Percentiles rank a stretch among this genome's conserved stretches.
Evolutionary conservation across 2,329 filamentous ascomycete species (phyloP).

Genomic region (Stachybotrys chlorohalonatus): DNA sequence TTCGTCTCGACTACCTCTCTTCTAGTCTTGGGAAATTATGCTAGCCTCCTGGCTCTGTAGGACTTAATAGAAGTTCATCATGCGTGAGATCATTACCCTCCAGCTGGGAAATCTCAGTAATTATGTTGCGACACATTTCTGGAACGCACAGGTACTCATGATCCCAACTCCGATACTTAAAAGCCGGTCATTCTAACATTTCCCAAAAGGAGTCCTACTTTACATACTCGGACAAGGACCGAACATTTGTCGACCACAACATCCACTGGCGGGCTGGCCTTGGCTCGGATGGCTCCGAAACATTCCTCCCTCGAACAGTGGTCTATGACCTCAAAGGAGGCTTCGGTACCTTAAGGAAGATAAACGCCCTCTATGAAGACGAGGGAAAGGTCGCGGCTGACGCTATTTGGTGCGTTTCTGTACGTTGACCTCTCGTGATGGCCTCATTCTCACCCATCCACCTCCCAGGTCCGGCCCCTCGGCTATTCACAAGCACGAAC

Average conservation of each 20-base stretch:
- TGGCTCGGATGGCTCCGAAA: constrained; percentile 77
- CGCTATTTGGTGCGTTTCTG: constrained; percentile 23
- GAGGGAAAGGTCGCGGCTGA: constrained; percentile 22
- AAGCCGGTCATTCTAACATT: neutral
- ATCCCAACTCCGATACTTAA: neutral
- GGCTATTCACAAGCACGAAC: constrained; percentile 57
- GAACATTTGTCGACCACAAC: constrained; percentile 36
- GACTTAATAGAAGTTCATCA: constrained; percentile 23
- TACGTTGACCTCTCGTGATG: neutral
- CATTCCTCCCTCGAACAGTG: constrained; percentile 81
- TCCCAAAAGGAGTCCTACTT: constrained; percentile 81
- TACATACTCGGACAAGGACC: constrained; percentile 57
- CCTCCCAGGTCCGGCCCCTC: constrained; percentile 52
- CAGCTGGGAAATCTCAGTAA: constrained; percentile 92
- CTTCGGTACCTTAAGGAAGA: constrained; percentile 79
- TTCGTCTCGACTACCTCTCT: too few relatives aligned
- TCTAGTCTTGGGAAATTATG: too few relatives aligned
- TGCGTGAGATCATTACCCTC: constrained; percentile 93
- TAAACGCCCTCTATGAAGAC: constrained; percentile 77
- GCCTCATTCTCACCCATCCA: neutral
- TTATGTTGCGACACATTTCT: constrained; percentile 91
- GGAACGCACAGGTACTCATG: constrained; percentile 76
- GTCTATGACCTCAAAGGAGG: constrained; percentile 94
- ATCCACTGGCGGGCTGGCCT: constrained; percentile 82
- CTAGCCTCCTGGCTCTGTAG: too few relatives aligned